A percentile compares a stretch with the other conserved stretches of the same genome.
Conservation (phyloP, 768 basidiomycete species). For the Hypholoma fasciculare region DNA sequence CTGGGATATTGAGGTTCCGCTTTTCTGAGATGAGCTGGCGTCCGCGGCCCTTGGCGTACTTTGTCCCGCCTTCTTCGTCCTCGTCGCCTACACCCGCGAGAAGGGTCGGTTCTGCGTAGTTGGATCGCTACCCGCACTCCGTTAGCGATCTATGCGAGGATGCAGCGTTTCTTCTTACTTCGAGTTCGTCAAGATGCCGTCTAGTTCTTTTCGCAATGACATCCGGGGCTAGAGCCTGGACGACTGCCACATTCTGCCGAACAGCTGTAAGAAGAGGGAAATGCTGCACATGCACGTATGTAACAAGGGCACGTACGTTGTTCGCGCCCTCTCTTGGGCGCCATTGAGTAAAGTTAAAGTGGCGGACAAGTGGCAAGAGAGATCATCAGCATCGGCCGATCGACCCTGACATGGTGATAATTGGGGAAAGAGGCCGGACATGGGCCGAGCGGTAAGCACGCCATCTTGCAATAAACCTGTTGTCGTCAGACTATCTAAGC, state of each 20-base stretch:
- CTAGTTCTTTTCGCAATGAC: conserved; percentile 74
- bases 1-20: conserved; percentile 51
- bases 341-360: conserved; percentile 30
- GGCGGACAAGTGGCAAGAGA: neutral
- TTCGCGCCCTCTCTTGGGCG: conserved; percentile 48
- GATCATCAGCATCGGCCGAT: conserved; percentile 18
- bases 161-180: conserved; percentile 43
- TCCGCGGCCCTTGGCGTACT: conserved; percentile 63
- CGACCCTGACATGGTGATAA: conserved; percentile 2
- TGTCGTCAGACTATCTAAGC: neutral
- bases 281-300: neutral
- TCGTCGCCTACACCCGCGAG: conserved; percentile 45
- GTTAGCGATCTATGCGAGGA: conserved; percentile 7
- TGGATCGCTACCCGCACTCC: conserved; percentile 57
- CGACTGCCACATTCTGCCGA: conserved; percentile 45
- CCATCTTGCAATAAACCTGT: conserved; percentile 16
- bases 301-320: conserved; percentile 37
- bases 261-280: conserved; percentile 34
- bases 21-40: conserved; percentile 82
- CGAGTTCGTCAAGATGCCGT: conserved; percentile 82
- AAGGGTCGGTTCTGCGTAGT: conserved; percentile 65
- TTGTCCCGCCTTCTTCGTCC: conserved; percentile 43
- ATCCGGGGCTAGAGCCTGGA: conserved; percentile 55
- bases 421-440: neutral
- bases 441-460: conserved; percentile 22